Evolutionary conservation across 169 alveolate species (phyloP).

Genomic region (Eimeria maxima): DNA sequence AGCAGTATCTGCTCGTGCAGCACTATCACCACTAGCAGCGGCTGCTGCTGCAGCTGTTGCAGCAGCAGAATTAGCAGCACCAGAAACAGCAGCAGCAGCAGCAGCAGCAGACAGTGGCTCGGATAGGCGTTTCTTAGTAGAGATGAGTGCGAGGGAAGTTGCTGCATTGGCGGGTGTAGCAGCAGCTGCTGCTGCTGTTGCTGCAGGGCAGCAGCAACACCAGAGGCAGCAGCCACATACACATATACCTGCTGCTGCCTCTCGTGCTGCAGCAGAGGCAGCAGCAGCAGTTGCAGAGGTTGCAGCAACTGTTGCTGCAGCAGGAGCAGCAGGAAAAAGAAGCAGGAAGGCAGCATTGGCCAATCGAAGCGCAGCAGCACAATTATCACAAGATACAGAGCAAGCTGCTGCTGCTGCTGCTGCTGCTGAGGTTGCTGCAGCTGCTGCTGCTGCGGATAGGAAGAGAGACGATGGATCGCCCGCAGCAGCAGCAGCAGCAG

Average conservation of each 20-base stretch:
- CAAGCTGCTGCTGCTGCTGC: background rate
- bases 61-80: background rate
- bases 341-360: background rate
- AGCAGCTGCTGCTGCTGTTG: background rate
- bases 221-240: too few species aligned
- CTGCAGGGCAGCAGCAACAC: too few species aligned
- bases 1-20: background rate
- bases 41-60: background rate
- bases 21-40: background rate
- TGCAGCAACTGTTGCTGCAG: background rate
- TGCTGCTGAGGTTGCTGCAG: background rate
- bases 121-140: background rate
- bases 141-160: background rate
- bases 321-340: background rate
- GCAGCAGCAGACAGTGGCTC: background rate
- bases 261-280: conserved; percentile 8
- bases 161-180: conserved; percentile 34
- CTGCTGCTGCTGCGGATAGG: background rate
- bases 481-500: background rate
- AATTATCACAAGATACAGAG: too few species aligned
- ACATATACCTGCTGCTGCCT: background rate
- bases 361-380: background rate
- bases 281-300: background rate
- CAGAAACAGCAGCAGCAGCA: conserved; percentile 39
- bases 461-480: background rate